Base-by-base conservation (phyloP, 2,329 filamentous ascomycete species). In the Sporothrix curviconia region DNA sequence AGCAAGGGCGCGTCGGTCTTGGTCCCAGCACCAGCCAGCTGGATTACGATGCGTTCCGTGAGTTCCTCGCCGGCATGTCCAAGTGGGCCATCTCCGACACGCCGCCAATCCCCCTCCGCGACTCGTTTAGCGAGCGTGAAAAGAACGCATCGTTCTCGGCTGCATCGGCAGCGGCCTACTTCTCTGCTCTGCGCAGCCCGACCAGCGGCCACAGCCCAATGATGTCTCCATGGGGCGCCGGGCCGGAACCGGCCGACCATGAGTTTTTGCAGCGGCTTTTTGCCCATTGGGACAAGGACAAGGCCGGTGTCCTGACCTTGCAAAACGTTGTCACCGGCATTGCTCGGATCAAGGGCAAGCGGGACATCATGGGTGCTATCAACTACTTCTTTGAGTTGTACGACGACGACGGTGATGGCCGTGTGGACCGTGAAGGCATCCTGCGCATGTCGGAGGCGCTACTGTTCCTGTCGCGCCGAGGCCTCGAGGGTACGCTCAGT, bases 361-460 rank as follows among this genome's bases (percentile, higher is more conserved):
- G 87, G 47, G 94, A 99, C 71, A 96, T 99, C 63, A 96, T 99
- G 92, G 90, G 90, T 30, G 94, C 89, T 59, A 97, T 99, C 67
- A 94, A 86, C 60, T 97, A 97, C 72, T 97, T 99, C 71, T 99
- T 99, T 65, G 90, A 96, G 66, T 82, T 99, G 0, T 96, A 97
- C 70, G 94, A 99, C 68, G 92, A 99, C 63, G 87, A 92, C 66
- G 82, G 85, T 1, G 91, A 96, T 68, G 94, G 94, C 25, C 90
- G 84, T 65, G 92, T 99, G 5, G 94, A 97, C 67, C 84, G 94
- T 11, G 94, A 99, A 71, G 94, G 94, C 6, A 99, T 99, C 58
- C 72, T 99, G 44, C 81, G 91, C 46, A 97, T 99, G 68, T 96
- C 92, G 0, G 94, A 99, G 71, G 90, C 92, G 0, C 76, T 99